Conservation (phyloP, 106 monocot genomes). For the Dendrobium nobile region DNA sequence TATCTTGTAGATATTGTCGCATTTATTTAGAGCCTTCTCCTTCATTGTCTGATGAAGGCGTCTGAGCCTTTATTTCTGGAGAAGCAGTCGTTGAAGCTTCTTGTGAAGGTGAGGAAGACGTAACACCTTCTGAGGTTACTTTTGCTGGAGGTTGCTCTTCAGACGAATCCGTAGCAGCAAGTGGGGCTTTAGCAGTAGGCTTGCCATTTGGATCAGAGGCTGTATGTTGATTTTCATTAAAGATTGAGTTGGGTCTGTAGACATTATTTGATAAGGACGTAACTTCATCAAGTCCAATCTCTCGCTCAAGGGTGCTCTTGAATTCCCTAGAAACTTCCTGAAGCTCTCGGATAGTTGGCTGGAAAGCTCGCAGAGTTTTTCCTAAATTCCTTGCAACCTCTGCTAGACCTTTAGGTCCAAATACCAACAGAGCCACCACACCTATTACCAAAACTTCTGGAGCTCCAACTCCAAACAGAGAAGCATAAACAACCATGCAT, state of each 20-base stretch:
- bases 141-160: background rate
- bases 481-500: slow-evolving; percentile 56
- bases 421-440: slow-evolving; percentile 91
- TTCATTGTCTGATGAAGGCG: background rate
- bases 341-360: slow-evolving; percentile 93
- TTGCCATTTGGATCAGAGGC: slow-evolving; percentile 29
- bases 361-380: slow-evolving; percentile 88
- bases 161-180: background rate
- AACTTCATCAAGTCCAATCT: slow-evolving; percentile 89
- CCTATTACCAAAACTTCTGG: slow-evolving; percentile 95
- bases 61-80: background rate
- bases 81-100: background rate
- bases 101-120: background rate
- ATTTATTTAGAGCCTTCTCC: background rate
- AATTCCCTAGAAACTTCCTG: slow-evolving; percentile 99
- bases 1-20: background rate
- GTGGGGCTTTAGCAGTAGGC: background rate
- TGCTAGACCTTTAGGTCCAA: slow-evolving; percentile 96
- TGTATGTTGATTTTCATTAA: slow-evolving; percentile 31
- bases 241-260: slow-evolving; percentile 20
- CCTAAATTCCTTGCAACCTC: slow-evolving; percentile 95
- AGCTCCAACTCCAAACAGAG: slow-evolving; percentile 95
- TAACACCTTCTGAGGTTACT: background rate
- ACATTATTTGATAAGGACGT: slow-evolving; percentile 32
- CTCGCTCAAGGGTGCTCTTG: slow-evolving; percentile 90